These are phyloP conservation scores for Acanthamoeba quina DNA, from an alignment of 208 protist species.

Conservation along the genomic window DNA sequence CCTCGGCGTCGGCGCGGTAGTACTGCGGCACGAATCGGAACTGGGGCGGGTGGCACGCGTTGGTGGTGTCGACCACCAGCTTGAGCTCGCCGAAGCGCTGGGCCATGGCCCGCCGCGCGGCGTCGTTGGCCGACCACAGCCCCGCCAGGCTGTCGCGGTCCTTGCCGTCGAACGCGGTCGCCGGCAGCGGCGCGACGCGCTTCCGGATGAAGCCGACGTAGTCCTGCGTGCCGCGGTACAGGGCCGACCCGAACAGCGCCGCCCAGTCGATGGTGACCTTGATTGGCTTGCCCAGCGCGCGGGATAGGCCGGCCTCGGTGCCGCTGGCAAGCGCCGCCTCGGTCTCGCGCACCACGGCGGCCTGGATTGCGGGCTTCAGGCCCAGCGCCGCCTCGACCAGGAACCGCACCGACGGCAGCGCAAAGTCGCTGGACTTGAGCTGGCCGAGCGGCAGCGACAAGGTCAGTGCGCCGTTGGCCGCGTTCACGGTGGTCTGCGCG, in stretches of 20 bases:
- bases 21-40: neutral
- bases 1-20: neutral
- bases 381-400: slow-evolving; percentile 2
- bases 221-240: neutral
- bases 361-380: slow-evolving; percentile 18
- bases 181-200: neutral
- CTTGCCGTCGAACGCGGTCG: neutral
- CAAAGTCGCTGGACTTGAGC: neutral
- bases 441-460: neutral
- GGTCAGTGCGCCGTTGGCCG: neutral
- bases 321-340: neutral
- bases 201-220: neutral
- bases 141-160: neutral
- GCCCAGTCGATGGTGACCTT: neutral
- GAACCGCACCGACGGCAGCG: neutral
- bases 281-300: neutral
- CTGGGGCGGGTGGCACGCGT: neutral
- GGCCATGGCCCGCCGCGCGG: neutral
- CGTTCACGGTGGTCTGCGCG: neutral
- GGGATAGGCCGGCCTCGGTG: neutral
- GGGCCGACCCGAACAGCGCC: neutral
- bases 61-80: neutral
- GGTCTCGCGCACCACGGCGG: neutral
- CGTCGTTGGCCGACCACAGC: neutral
- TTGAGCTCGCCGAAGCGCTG: neutral